A percentile compares a stretch with the other conserved stretches of the same genome.
Conservation (phyloP, 1,139 yeast genomes). For the Saccharomyces hybrid region DNA sequence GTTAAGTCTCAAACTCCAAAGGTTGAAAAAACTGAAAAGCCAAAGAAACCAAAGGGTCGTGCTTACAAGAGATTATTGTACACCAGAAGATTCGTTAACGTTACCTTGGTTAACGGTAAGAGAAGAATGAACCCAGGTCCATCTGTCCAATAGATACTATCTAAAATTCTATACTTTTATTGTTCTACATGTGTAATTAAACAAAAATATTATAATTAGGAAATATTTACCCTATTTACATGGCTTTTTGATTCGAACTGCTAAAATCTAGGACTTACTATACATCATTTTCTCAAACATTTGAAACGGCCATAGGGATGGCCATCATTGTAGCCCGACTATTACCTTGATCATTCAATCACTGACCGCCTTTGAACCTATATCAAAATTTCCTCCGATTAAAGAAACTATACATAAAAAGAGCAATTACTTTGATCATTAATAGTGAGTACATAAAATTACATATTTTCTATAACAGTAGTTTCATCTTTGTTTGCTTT, state of each 20-base stretch:
- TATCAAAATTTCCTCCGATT: background rate
- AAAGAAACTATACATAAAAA: background rate
- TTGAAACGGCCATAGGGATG: background rate
- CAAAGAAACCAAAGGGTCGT: constrained; percentile 74
- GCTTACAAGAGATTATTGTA: constrained; percentile 97
- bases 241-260: background rate
- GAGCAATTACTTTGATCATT: background rate
- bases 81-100: constrained; percentile 99
- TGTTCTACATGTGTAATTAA: background rate
- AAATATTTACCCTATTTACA: background rate
- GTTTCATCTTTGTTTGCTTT: background rate
- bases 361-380: background rate
- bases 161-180: background rate
- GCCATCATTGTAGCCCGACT: background rate
- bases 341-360: background rate
- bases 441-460: background rate
- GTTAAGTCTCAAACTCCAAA: constrained; percentile 98
- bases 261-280: background rate
- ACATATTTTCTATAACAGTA: background rate
- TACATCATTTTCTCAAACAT: background rate
- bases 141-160: constrained; percentile 26
- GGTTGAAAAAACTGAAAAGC: constrained; percentile 81
- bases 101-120: constrained; percentile 96
- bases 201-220: background rate
- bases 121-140: constrained; percentile 97